Conservation (phyloP, 257 asterid species). For the Apocynum venetum region DNA sequence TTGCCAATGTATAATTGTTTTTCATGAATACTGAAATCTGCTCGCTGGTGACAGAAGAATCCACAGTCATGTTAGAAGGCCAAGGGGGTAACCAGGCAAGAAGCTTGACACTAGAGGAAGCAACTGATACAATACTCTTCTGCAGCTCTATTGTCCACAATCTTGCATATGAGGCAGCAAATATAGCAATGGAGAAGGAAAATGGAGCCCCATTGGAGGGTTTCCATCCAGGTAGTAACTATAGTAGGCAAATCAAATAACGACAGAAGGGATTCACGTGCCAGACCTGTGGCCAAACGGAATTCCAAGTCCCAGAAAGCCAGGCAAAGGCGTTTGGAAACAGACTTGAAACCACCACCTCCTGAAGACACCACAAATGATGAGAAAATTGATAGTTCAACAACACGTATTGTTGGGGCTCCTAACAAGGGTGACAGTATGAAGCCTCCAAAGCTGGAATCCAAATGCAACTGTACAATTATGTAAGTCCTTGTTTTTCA, state of each 20-base stretch:
- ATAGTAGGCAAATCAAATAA: constrained; percentile 43
- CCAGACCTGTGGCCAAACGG: constrained; percentile 47
- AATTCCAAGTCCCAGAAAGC: constrained; percentile 57
- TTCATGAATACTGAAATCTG: constrained; percentile 5
- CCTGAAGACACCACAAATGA: constrained; percentile 28
- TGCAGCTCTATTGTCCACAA: constrained; percentile 93
- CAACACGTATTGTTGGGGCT: constrained; percentile 45
- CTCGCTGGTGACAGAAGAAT: constrained; percentile 51
- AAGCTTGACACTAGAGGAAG: constrained; percentile 91
- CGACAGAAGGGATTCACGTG: constrained; percentile 47
- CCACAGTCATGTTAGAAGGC: constrained; percentile 52
- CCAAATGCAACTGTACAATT: constrained; percentile 90
- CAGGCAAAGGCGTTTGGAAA: constrained; percentile 45
- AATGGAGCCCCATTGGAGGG: constrained; percentile 32
- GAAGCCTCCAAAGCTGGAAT: constrained; percentile 84
- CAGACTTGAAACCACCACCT: constrained; percentile 43
- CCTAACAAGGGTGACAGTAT: constrained; percentile 45
- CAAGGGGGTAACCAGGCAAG: constrained; percentile 35
- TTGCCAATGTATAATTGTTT: background rate
- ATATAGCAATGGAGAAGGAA: constrained; percentile 66
- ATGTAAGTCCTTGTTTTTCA: constrained; percentile 44
- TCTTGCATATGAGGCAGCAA: constrained; percentile 79
- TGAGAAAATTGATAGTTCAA: constrained; percentile 29
- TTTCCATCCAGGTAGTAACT: constrained; percentile 43
- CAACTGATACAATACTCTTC: constrained; percentile 89